These are phyloP conservation scores for Phytophthora nicotianae DNA, from an alignment of 352 stramenopile species.

Conservation along the genomic window DNA sequence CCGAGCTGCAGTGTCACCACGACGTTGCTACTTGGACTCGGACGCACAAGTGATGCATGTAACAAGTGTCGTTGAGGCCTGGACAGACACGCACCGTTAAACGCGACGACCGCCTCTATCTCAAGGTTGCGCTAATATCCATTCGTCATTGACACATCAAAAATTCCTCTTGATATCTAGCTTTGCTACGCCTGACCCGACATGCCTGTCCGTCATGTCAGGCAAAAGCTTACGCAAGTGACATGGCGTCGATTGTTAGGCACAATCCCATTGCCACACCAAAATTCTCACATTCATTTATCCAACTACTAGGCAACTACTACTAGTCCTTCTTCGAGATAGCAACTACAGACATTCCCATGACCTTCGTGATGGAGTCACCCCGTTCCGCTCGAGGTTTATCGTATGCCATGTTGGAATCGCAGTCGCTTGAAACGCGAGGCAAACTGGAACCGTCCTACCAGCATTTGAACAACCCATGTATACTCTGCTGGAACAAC, in stretches of 20 bases:
- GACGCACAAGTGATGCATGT: no score
- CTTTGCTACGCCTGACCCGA: slow-evolving; percentile 6
- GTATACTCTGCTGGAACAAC: slow-evolving; percentile 18
- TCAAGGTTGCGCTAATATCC: slow-evolving; percentile 5
- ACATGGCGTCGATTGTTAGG: not conserved
- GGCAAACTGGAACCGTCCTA: slow-evolving; percentile 20
- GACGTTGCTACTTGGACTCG: no score
- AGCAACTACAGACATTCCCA: not conserved
- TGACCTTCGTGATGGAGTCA: slow-evolving; percentile 15
- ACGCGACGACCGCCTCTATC: no score
- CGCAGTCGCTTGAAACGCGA: slow-evolving; percentile 3
- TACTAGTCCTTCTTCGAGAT: not conserved
- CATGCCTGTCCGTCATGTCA: not conserved
- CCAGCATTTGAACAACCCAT: slow-evolving; percentile 18
- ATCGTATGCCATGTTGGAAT: slow-evolving; percentile 12
- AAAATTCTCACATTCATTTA: not conserved
- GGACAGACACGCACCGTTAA: no score
- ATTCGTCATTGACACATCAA: slow-evolving; percentile 1
- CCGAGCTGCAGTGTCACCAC: no score
- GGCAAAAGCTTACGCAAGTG: not conserved
- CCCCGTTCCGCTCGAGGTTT: not conserved
- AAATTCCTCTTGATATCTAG: not conserved
- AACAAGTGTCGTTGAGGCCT: no score
- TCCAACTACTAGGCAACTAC: not conserved
- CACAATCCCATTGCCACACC: not conserved